Base-by-base conservation (phyloP, 441 rosid species). In the Euphorbia celastroides region DNA sequence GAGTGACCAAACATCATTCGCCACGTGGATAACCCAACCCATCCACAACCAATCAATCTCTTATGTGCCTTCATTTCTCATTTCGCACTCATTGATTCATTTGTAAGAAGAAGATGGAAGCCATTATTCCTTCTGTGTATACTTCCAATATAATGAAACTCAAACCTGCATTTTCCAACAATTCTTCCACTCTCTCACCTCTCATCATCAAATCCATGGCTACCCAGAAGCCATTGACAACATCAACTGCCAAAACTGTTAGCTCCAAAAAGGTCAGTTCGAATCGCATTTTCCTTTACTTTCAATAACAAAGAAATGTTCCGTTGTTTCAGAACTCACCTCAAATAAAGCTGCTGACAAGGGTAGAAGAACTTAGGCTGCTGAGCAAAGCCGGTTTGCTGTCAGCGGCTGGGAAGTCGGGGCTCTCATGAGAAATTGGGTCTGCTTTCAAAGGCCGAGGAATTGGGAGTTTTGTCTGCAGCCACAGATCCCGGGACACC, bases 391-490 rank as follows among this genome's bases (percentile, higher is more conserved):
- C 97, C 0, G 97, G 98, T 5, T 68, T 93, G 23, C 84, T 93
- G 31, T 93, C 97, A 0, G 88, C 96, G 0, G 97, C 98, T 0
- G 96, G 87, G 83, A 87, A 88, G 62, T 76, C 79, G 10, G 98
- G 96, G 19, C 71, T 93, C 46, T 93, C 97, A 5, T 78, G 97
- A 93, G 91, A 90, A 88, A 76, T 82, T 88, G 50, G 97, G 97
- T 20, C 82, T 93, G 46, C 90, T 93, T 10, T 88, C 97, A 14
- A 93, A 90, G 77, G 99, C 97, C 0, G 96, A 89, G 77, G 92
- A 90, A 46, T 44, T 89, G 0, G 96, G 96, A 32, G 86, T 93
- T 54, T 77, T 91, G 42, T 93, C 98, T 0, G 96, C 96, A 0
- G 97, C 98, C 0, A 87, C 96, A 0, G 86, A 93, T 74, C 92